phyloP scores from a whole-genome alignment of 2,329 filamentous ascomycete species.

The Phialocephala sp. region DNA sequence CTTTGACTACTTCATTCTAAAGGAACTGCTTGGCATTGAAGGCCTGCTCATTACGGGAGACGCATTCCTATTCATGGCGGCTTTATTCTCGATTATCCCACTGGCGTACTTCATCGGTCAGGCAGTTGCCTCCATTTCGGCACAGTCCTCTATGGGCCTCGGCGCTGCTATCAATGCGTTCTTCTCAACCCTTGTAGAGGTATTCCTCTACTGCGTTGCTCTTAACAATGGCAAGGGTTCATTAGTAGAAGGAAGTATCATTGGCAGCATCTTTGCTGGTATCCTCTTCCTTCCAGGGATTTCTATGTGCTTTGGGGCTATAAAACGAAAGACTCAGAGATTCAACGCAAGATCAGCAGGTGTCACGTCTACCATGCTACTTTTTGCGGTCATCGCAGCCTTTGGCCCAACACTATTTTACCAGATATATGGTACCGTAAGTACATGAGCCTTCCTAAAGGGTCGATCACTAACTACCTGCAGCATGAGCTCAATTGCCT shows the following conservation, averaged over 20 bases:
- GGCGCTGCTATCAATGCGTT: conserved; percentile 98
- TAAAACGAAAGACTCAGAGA: conserved; percentile 96
- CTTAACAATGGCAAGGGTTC: conserved; percentile 89
- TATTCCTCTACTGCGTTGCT: conserved; percentile 96
- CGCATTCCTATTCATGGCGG: conserved; percentile 84
- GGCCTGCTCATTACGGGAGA: conserved; percentile 76
- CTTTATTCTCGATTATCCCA: conserved; percentile 90
- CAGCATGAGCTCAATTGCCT: conserved; percentile 90
- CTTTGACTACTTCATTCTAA: conserved; percentile 85
- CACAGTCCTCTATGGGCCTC: conserved; percentile 97
- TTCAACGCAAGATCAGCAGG: conserved; percentile 97
- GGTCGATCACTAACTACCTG: conserved; percentile 44
- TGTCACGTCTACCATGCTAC: conserved; percentile 95
- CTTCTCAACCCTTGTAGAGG: conserved; percentile 96
- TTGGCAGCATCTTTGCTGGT: conserved; percentile 97
- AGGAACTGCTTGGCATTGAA: conserved; percentile 70
- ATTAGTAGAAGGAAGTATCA: conserved; percentile 94
- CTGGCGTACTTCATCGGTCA: conserved; percentile 98
- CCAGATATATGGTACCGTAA: conserved; percentile 92
- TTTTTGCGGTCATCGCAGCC: conserved; percentile 93
- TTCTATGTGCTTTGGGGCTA: conserved; percentile 98
- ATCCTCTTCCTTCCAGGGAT: conserved; percentile 92
- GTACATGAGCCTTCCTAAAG: conserved; percentile 39
- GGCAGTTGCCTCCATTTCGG: conserved; percentile 96
- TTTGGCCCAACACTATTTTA: conserved; percentile 98